These are phyloP conservation scores for Nemania diffusa DNA, from an alignment of 2,329 filamentous ascomycete species.

Conservation along the genomic window DNA sequence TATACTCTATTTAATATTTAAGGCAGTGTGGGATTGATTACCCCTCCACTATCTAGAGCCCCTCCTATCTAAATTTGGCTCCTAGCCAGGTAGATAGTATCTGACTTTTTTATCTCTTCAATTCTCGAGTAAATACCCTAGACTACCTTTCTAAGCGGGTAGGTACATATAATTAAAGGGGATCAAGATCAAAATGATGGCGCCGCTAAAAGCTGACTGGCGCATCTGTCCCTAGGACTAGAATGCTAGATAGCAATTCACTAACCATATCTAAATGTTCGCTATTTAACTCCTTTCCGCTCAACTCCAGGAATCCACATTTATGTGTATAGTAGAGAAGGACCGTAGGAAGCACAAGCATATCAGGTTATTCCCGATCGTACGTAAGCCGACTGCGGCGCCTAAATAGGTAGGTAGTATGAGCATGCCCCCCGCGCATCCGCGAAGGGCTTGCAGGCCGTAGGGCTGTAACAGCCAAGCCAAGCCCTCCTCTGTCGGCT, in stretches of 20 bases:
- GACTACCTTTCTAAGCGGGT: too few relatives aligned
- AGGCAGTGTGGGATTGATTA: background rate
- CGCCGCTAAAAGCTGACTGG: background rate
- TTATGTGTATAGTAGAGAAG: background rate
- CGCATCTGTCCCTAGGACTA: background rate
- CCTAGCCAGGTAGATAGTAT: background rate
- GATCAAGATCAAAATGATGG: too few relatives aligned
- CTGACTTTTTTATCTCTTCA: too few relatives aligned
- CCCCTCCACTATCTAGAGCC: background rate
- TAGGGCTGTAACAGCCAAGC: slow-evolving; percentile 32
- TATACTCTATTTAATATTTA: background rate
- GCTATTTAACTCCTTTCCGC: background rate
- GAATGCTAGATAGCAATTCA: too few relatives aligned
- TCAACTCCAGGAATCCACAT: background rate
- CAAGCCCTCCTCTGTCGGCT: slow-evolving; percentile 12
- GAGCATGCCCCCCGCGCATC: slow-evolving; percentile 2
- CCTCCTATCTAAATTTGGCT: background rate
- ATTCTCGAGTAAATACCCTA: background rate
- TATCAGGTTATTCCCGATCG: background rate
- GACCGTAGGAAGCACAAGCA: background rate
- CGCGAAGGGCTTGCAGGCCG: slow-evolving; percentile 15
- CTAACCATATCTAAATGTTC: background rate
- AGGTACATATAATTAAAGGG: background rate
- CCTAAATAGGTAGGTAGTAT: background rate
- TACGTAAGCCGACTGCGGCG: background rate